These are phyloP conservation scores for Boletellus emodensis DNA, from an alignment of 768 basidiomycete genomes.

Conservation along the genomic window DNA sequence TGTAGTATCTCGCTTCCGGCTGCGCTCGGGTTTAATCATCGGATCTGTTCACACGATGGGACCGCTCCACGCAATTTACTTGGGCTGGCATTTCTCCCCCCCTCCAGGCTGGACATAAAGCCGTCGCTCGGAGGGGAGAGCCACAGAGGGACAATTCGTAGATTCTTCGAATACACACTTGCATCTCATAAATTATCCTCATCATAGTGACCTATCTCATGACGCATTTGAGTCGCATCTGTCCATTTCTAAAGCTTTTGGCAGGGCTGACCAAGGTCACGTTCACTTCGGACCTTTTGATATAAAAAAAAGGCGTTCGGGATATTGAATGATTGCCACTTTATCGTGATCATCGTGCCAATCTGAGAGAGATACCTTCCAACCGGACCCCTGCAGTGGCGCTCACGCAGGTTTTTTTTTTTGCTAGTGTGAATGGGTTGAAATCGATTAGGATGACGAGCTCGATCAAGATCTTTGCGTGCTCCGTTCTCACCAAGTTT, in stretches of 20 bases:
- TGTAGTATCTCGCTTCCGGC: conserved; percentile 19
- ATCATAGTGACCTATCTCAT: conserved; percentile 12
- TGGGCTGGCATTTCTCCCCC: conserved; percentile 3
- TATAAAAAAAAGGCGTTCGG: conserved; percentile 5
- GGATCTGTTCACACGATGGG: conserved; percentile 22
- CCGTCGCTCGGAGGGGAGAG: conserved; percentile 9
- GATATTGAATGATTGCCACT: conserved; percentile 15
- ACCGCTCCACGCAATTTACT: conserved; percentile 10
- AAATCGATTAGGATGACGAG: background rate
- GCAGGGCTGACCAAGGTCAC: conserved; percentile 4
- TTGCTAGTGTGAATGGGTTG: background rate
- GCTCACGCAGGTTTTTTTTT: background rate
- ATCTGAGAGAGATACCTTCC: conserved; percentile 2
- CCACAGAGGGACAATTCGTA: conserved; percentile 11
- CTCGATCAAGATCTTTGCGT: background rate
- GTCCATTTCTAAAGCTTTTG: background rate
- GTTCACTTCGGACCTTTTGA: conserved; percentile 29
- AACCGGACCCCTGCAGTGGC: background rate
- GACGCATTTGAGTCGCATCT: background rate
- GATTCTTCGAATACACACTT: conserved; percentile 17
- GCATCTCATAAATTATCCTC: conserved; percentile 27
- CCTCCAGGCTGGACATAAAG: background rate
- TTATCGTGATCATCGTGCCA: conserved; percentile 9
- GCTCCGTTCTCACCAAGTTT: conserved; percentile 16
- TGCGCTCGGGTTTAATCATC: conserved; percentile 9